A percentile compares a stretch with the other conserved stretches of the same genome.
Conservation (phyloP, 257 asterid genomes). For the Mitragyna speciosa region DNA sequence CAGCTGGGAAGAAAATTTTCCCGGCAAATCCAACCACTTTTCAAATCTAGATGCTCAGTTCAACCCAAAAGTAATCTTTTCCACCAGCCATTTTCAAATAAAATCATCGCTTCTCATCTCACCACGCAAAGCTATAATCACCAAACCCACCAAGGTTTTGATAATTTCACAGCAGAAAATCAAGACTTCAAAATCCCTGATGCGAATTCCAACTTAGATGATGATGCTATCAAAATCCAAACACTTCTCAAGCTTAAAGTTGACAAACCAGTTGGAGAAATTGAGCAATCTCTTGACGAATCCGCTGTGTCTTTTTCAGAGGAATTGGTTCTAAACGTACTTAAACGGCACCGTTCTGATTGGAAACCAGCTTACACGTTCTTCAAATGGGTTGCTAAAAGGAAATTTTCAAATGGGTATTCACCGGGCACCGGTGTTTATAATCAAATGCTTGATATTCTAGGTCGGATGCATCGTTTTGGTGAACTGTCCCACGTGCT, state of each 20-base stretch:
- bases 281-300: conserved; percentile 41
- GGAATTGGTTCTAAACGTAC: conserved; percentile 59
- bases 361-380: conserved; percentile 69
- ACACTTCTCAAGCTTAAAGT: conserved; percentile 46
- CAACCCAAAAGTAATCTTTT: neutral
- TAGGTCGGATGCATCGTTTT: conserved; percentile 59
- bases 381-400: conserved; percentile 54
- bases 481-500: conserved; percentile 57
- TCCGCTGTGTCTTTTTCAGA: conserved; percentile 42
- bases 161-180: neutral
- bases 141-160: neutral
- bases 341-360: conserved; percentile 68
- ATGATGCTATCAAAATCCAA: conserved; percentile 55
- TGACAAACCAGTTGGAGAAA: conserved; percentile 30
- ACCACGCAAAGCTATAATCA: neutral
- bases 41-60: neutral
- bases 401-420: conserved; percentile 18
- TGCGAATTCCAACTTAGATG: conserved; percentile 27
- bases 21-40: conserved; percentile 10
- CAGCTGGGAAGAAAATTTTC: neutral
- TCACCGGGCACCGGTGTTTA: conserved; percentile 36
- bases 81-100: neutral
- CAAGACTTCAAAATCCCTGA: neutral
- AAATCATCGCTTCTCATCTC: neutral
- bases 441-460: conserved; percentile 63